Conservation (phyloP, 768 basidiomycete species). For the Boletus eberwhitei region DNA sequence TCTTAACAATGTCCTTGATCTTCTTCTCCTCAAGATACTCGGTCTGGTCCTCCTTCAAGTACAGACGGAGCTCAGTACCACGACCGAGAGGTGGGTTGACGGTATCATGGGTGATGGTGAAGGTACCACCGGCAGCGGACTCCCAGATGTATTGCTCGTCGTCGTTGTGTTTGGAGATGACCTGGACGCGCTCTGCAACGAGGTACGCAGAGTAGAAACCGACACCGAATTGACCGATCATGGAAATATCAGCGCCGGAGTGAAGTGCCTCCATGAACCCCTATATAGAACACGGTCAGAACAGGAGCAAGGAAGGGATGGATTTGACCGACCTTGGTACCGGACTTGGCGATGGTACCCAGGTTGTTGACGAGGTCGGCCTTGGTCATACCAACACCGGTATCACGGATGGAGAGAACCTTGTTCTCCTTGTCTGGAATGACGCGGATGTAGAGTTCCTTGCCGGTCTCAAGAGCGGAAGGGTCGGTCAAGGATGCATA, state of each 20-base stretch:
- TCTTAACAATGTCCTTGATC: conserved; percentile 99
- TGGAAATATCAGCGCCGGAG: conserved; percentile 86
- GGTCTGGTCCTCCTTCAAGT: conserved; percentile 96
- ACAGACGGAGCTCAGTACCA: conserved; percentile 89
- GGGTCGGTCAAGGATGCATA: conserved; percentile 96
- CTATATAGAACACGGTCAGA: conserved; percentile 36
- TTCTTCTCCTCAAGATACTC: conserved; percentile 99
- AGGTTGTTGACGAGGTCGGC: conserved; percentile 99
- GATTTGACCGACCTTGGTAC: conserved; percentile 65
- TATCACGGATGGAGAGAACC: conserved; percentile 84
- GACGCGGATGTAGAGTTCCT: conserved; percentile 94
- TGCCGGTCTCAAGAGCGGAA: conserved; percentile 80
- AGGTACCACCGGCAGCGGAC: conserved; percentile 99
- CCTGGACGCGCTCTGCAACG: conserved; percentile 96
- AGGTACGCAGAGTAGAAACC: conserved; percentile 99
- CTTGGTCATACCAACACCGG: conserved; percentile 99
- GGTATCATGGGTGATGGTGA: conserved; percentile 95
- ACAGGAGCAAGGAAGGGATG: neutral
- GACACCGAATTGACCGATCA: conserved; percentile 99
- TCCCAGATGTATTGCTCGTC: conserved; percentile 99
- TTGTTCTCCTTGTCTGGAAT: conserved; percentile 96
- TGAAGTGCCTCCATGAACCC: conserved; percentile 99
- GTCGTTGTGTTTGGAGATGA: conserved; percentile 99
- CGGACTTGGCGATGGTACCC: conserved; percentile 93
- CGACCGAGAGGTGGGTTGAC: conserved; percentile 88